These are phyloP conservation scores for Torulaspora franciscae DNA, from an alignment of 805 yeast species.

Conservation along the genomic window DNA sequence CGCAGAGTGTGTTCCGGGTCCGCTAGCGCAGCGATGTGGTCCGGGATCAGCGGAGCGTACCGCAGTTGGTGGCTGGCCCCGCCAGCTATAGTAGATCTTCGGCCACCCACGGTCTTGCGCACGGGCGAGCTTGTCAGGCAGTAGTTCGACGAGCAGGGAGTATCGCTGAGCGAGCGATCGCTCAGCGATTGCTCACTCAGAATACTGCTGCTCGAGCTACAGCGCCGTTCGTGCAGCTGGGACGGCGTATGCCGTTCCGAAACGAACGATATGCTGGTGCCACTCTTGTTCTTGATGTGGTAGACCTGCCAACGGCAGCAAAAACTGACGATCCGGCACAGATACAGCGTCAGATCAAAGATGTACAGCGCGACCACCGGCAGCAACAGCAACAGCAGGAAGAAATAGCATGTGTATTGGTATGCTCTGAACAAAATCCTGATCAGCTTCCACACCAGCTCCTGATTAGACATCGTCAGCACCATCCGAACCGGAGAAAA, in stretches of 20 bases:
- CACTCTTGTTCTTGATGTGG: conserved; percentile 8
- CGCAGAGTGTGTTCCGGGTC: conserved; percentile 2
- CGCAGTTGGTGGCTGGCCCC: conserved; percentile 1
- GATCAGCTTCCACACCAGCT: conserved; percentile 4
- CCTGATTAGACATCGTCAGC: conserved; percentile 3
- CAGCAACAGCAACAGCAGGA: conserved; percentile 4
- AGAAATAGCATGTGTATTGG: conserved; percentile 11
- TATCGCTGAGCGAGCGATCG: conserved; percentile 12
- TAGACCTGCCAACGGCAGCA: conserved; percentile 9
- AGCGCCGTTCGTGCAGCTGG: not conserved
- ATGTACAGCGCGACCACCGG: conserved; percentile 10
- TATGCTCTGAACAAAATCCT: conserved; percentile 5
- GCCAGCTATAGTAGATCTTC: conserved; percentile 6
- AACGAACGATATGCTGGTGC: conserved; percentile 2
- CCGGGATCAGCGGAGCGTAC: conserved; percentile 3
- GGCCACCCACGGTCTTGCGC: not conserved
- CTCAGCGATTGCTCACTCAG: conserved; percentile 10
- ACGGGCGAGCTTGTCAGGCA: conserved; percentile 7
- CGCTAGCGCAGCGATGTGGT: not conserved
- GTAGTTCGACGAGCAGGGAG: conserved; percentile 11
- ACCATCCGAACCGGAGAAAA: too few species aligned
- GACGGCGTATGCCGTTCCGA: conserved; percentile 1
- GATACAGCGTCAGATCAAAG: conserved; percentile 8
- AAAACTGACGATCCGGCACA: conserved; percentile 8
- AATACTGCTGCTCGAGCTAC: conserved; percentile 8